Percentiles rank a stretch among this genome's conserved stretches.
Evolutionary conservation across 495 filamentous ascomycete genomes (phyloP).

Genomic region (Lineolata rhizophorae): DNA sequence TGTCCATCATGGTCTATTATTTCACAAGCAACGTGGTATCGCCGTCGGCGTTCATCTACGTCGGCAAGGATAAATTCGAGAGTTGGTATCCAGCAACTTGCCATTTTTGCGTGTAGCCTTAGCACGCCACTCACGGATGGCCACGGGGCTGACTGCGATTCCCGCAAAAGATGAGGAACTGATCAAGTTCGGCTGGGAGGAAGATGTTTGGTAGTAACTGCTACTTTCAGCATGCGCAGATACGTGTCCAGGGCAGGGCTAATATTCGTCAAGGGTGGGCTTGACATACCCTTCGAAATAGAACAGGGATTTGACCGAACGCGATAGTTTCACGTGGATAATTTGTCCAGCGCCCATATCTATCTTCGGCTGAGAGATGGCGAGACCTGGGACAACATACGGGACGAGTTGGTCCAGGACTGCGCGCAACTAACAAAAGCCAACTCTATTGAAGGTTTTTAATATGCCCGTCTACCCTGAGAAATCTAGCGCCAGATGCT

Average conservation of each 20-base stretch:
- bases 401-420: conserved; percentile 53
- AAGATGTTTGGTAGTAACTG: conserved; percentile 71
- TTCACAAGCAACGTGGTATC: conserved; percentile 68
- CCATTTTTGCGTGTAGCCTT: conserved; percentile 2
- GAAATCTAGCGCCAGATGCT: background rate
- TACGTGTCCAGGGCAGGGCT: background rate
- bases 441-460: conserved; percentile 82
- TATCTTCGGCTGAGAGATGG: conserved; percentile 71
- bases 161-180: conserved; percentile 72
- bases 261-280: conserved; percentile 4
- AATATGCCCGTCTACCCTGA: no score
- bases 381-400: conserved; percentile 68
- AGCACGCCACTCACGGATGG: conserved; percentile 3
- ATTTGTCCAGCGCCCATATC: conserved; percentile 87
- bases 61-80: conserved; percentile 97
- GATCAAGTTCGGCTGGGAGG: conserved; percentile 78
- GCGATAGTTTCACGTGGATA: conserved; percentile 83
- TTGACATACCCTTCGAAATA: background rate
- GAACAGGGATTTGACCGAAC: background rate
- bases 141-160: conserved; percentile 1
- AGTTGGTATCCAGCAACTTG: conserved; percentile 31
- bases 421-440: conserved; percentile 92
- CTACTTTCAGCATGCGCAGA: background rate
- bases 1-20: conserved; percentile 97
- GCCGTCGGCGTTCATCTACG: conserved; percentile 69